Evolutionary conservation across 805 yeast species (phyloP).

Genomic region (Pichia membranifaciens): DNA sequence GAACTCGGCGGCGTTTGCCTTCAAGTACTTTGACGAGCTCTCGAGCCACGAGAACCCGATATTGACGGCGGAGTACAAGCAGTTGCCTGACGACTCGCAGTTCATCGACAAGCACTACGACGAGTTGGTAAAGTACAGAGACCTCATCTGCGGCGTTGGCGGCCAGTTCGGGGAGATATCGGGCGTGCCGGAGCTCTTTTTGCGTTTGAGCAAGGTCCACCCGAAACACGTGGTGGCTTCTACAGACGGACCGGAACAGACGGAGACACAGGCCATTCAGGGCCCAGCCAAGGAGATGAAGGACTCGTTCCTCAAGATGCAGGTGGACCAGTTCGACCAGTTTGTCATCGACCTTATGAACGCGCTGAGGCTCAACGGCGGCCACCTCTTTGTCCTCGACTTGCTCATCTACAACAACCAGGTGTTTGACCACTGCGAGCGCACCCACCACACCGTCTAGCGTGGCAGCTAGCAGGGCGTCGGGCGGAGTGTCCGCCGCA

Average conservation of each 20-base stretch:
- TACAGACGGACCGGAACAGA: not conserved
- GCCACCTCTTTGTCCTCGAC: slow-evolving; percentile 54
- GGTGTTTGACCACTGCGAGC: slow-evolving; percentile 41
- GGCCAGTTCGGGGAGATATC: slow-evolving; percentile 34
- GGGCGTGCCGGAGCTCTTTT: slow-evolving; percentile 34
- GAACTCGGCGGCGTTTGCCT: slow-evolving; percentile 28
- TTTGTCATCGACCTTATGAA: slow-evolving; percentile 38
- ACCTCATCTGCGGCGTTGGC: slow-evolving; percentile 24
- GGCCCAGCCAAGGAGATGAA: slow-evolving; percentile 12
- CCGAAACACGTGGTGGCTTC: slow-evolving; percentile 13
- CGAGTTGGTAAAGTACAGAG: slow-evolving; percentile 34
- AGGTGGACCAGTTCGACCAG: slow-evolving; percentile 23
- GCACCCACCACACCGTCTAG: slow-evolving; percentile 14
- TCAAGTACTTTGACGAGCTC: slow-evolving; percentile 18
- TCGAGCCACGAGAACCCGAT: slow-evolving; percentile 11
- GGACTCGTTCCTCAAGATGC: slow-evolving; percentile 29
- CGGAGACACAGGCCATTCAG: not conserved
- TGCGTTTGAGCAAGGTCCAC: slow-evolving; percentile 33
- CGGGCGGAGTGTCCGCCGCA: too few relatives aligned
- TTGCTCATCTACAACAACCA: slow-evolving; percentile 45
- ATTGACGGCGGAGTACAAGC: slow-evolving; percentile 33
- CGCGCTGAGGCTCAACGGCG: slow-evolving; percentile 48
- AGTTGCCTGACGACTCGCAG: slow-evolving; percentile 49
- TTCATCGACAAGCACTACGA: slow-evolving; percentile 45
- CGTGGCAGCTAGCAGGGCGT: too few relatives aligned